Percentiles rank a stretch among this genome's conserved stretches.
Evolutionary conservation across 768 basidiomycete genomes (phyloP).

Genomic region (Pleurotus ostreatus): DNA sequence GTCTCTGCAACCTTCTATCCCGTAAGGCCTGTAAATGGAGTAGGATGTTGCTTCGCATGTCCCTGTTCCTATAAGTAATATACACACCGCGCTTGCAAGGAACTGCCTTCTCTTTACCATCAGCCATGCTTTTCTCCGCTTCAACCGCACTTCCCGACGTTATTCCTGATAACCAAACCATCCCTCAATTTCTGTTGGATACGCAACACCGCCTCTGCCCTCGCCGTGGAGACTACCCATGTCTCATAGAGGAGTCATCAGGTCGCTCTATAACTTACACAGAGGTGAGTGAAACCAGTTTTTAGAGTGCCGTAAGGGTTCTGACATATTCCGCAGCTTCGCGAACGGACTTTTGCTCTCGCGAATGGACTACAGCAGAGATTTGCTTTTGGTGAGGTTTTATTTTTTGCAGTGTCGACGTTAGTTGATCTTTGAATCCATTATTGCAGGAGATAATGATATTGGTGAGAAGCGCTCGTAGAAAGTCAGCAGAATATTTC

Average conservation of each 20-base stretch:
- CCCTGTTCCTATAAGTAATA: slow-evolving; percentile 6
- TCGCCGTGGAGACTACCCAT: slow-evolving; percentile 32
- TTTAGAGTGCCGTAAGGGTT: neutral
- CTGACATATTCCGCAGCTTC: slow-evolving; percentile 25
- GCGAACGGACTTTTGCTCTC: slow-evolving; percentile 33
- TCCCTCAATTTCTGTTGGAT: slow-evolving; percentile 57
- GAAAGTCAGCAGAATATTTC: no score
- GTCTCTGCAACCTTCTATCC: slow-evolving; percentile 1
- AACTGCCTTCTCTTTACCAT: slow-evolving; percentile 1
- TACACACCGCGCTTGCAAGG: neutral
- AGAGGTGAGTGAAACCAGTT: slow-evolving; percentile 27
- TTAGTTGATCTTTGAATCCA: neutral
- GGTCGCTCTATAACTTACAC: slow-evolving; percentile 33
- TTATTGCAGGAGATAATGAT: slow-evolving; percentile 40
- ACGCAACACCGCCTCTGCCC: slow-evolving; percentile 42
- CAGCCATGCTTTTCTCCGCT: slow-evolving; percentile 25
- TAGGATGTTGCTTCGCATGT: slow-evolving; percentile 7
- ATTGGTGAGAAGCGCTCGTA: slow-evolving; percentile 34
- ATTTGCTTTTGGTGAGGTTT: slow-evolving; percentile 31
- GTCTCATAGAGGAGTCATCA: slow-evolving; percentile 49
- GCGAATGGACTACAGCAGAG: slow-evolving; percentile 33
- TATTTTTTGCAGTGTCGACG: neutral
- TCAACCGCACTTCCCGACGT: slow-evolving; percentile 25
- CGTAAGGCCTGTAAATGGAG: slow-evolving; percentile 9
- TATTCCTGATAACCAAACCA: slow-evolving; percentile 52